phyloP scores from a whole-genome alignment of 257 asterid species.

The Solanum etuberosum region DNA sequence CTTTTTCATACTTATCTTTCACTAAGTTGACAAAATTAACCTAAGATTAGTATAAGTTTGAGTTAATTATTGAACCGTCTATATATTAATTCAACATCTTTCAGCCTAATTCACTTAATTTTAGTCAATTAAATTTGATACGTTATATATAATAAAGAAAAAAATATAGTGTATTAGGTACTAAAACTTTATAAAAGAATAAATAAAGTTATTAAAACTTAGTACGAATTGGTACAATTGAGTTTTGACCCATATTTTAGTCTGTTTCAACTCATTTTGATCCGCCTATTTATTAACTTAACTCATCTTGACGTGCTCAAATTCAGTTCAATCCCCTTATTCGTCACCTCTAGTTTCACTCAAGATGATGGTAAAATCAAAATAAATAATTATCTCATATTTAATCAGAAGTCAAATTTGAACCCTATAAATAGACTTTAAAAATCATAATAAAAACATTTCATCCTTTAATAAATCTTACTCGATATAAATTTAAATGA shows the following conservation, averaged over 20 bases:
- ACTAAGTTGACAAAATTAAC: background rate
- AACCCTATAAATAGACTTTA: background rate
- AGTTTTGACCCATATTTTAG: no score
- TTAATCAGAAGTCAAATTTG: background rate
- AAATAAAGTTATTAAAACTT: no score
- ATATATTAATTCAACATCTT: background rate
- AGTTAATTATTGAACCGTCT: background rate
- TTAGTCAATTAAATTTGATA: background rate
- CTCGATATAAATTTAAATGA: background rate
- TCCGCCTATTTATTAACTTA: no score
- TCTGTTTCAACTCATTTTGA: background rate
- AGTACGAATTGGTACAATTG: background rate
- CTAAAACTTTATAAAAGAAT: background rate
- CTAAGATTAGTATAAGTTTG: background rate
- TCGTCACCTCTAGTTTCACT: background rate
- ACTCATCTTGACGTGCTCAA: background rate
- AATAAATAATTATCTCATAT: background rate
- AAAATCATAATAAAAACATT: background rate
- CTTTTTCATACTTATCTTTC: slow-evolving; percentile 10
- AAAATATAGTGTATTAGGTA: background rate
- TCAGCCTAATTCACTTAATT: background rate
- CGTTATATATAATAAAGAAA: background rate
- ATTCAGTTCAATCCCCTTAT: background rate
- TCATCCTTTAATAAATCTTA: background rate
- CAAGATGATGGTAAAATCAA: background rate